Evolutionary conservation across 2,329 filamentous ascomycete species (phyloP).

Genomic region (Cryphonectria parasitica): DNA sequence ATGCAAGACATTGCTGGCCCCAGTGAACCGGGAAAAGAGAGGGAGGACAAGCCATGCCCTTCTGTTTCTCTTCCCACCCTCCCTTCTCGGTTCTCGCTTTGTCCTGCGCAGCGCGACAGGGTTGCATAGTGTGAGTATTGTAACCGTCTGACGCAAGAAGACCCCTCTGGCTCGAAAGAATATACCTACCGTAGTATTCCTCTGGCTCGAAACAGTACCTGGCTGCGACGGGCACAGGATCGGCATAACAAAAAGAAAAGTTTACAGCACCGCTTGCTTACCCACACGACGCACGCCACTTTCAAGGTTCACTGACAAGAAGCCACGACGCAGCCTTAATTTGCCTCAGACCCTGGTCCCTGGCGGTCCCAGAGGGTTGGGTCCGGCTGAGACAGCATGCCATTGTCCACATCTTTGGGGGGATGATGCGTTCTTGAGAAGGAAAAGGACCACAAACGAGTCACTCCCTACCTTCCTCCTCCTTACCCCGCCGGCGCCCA

Average conservation of each 20-base stretch:
- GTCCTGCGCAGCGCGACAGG: not conserved
- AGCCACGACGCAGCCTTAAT: conserved; percentile 5
- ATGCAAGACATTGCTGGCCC: conserved; percentile 31
- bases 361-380: conserved; percentile 27
- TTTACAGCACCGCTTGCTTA: not conserved
- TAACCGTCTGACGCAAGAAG: not conserved
- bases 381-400: conserved; percentile 28
- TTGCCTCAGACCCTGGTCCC: conserved; percentile 21
- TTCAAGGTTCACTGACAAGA: conserved; percentile 13
- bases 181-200: not conserved
- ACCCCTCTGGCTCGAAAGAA: not conserved
- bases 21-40: conserved; percentile 16
- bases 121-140: not conserved
- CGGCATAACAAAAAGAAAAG: no score
- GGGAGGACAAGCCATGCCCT: not conserved
- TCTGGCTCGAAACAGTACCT: not conserved
- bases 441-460: conserved; percentile 1
- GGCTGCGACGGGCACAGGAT: not conserved
- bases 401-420: not conserved
- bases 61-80: not conserved
- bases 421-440: not conserved
- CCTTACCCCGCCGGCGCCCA: not conserved
- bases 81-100: conserved; percentile 1
- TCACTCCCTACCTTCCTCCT: not conserved
- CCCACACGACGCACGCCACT: not conserved